phyloP scores from a whole-genome alignment of 2,329 filamentous ascomycete genomes.

The Cylindrodendrum hubeiense region DNA sequence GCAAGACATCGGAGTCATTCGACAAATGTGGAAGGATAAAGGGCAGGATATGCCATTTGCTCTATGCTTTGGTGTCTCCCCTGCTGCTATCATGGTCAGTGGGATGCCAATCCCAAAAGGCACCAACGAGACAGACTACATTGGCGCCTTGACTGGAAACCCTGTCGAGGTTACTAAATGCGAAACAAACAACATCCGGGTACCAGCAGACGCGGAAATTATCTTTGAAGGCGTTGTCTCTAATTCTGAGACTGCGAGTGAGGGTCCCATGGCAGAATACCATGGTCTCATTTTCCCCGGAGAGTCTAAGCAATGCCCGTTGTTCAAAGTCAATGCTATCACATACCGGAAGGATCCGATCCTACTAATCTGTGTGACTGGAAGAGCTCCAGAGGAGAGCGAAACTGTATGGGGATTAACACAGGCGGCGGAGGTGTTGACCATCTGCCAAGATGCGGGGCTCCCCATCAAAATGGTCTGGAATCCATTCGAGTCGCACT shows the following conservation, averaged over 20 bases:
- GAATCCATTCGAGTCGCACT: not conserved
- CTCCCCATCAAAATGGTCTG: not conserved
- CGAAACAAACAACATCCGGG: constrained; percentile 60
- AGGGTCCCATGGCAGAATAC: constrained; percentile 62
- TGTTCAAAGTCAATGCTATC: constrained; percentile 21
- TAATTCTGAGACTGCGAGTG: constrained; percentile 53
- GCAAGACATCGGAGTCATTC: constrained; percentile 61
- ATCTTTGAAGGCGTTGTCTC: constrained; percentile 63
- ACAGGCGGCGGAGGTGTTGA: not conserved
- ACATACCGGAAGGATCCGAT: constrained; percentile 26
- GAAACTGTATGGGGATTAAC: constrained; percentile 4
- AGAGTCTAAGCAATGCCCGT: not conserved
- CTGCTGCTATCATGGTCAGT: constrained; percentile 60
- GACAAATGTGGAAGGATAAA: constrained; percentile 59
- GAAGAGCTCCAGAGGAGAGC: constrained; percentile 27
- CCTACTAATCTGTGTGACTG: constrained; percentile 17
- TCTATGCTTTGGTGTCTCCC: constrained; percentile 61
- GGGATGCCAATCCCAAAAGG: constrained; percentile 62
- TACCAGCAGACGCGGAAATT: constrained; percentile 63
- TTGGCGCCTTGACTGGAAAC: constrained; percentile 58
- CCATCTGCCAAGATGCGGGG: not conserved
- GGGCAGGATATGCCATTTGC: constrained; percentile 62
- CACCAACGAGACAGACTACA: constrained; percentile 60
- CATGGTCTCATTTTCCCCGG: constrained; percentile 18
- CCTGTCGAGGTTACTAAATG: constrained; percentile 63